A percentile compares a stretch with the other conserved stretches of the same genome.
Evolutionary conservation across 257 asterid species (phyloP).

Genomic region (Solanum piurae): DNA sequence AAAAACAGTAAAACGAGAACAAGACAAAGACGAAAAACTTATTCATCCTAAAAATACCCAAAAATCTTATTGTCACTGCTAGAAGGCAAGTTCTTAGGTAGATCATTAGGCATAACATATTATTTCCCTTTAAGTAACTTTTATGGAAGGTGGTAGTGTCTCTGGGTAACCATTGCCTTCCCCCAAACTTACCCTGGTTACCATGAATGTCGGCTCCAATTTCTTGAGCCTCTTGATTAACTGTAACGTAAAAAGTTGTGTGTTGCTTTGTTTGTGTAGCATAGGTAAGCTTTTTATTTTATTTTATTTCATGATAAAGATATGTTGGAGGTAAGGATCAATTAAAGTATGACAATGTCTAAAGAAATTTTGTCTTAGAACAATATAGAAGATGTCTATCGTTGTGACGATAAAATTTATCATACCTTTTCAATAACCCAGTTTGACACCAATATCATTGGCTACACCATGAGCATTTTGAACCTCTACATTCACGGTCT

Average conservation of each 20-base stretch:
- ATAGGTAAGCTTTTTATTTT: background rate
- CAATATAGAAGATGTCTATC: background rate
- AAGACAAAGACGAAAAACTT: background rate
- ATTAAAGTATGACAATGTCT: background rate
- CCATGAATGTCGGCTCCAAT: background rate
- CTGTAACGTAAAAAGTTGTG: background rate
- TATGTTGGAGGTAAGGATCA: background rate
- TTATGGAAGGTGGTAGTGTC: background rate
- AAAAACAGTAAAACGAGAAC: too few relatives aligned
- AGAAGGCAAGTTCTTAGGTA: background rate
- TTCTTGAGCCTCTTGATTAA: background rate
- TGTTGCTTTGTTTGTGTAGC: background rate
- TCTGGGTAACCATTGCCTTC: background rate
- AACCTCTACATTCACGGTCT: background rate
- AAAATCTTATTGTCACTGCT: background rate
- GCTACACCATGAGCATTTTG: background rate
- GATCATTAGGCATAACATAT: background rate
- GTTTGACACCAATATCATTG: background rate
- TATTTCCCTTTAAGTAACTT: background rate
- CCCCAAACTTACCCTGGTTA: background rate
- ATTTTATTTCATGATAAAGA: background rate
- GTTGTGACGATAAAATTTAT: background rate
- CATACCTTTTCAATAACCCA: background rate
- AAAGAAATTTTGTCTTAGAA: background rate
- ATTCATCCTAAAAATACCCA: background rate